Conservation (phyloP, 2,329 filamentous ascomycete genomes). For the Cercospora beticola region DNA sequence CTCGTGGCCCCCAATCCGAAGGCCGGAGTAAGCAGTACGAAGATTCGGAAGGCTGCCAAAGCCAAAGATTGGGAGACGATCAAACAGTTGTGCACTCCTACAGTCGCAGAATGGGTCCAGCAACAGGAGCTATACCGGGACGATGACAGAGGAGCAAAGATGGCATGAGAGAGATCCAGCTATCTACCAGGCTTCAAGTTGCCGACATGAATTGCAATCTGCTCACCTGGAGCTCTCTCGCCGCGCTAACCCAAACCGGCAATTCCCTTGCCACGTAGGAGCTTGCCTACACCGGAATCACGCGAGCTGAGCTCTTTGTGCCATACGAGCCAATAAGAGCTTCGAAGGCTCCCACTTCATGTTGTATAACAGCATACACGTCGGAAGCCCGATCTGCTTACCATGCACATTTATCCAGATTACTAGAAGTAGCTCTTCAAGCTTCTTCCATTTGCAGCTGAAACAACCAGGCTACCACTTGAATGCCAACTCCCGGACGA, state of each 20-base stretch:
- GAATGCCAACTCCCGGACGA: background rate
- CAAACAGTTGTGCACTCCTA: conserved; percentile 54
- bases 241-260: background rate
- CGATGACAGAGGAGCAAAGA: conserved; percentile 34
- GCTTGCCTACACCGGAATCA: conserved; percentile 5
- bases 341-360: background rate
- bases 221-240: background rate
- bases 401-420: background rate
- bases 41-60: conserved; percentile 59
- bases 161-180: conserved; percentile 26
- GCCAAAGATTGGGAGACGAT: conserved; percentile 51
- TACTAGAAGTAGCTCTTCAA: background rate
- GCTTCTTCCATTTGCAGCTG: background rate
- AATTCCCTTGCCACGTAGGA: conserved; percentile 4
- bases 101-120: conserved; percentile 60
- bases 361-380: background rate
- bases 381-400: background rate
- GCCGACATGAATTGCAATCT: background rate
- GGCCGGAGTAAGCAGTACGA: conserved; percentile 58
- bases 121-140: conserved; percentile 56
- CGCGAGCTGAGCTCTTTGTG: conserved; percentile 3
- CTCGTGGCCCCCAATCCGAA: conserved; percentile 56
- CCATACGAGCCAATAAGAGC: conserved; percentile 1
- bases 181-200: background rate
- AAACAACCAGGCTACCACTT: background rate